Percentiles rank a stretch among this genome's conserved stretches.
These are phyloP conservation scores for Tillandsia fasciculata DNA, from an alignment of 176 grass and related monocot species.

Conservation along the genomic window DNA sequence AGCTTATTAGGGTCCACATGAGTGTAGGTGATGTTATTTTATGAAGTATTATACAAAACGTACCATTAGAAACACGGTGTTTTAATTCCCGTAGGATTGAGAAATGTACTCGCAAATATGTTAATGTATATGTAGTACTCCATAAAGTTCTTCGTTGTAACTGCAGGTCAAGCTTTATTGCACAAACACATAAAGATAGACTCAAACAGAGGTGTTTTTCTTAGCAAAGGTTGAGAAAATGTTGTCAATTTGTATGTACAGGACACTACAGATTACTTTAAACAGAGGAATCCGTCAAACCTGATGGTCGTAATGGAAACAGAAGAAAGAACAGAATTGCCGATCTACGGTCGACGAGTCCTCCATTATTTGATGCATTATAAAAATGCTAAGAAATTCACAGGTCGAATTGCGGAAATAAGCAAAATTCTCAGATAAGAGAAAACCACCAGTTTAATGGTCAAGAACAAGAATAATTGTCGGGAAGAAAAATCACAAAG, in stretches of 20 bases:
- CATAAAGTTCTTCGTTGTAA: too few relatives aligned
- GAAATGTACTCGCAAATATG: too few relatives aligned
- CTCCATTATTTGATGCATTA: conserved; percentile 53
- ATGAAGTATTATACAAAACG: too few relatives aligned
- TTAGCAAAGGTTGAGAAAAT: not conserved
- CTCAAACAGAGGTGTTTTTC: too few relatives aligned
- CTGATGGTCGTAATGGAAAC: conserved; percentile 28
- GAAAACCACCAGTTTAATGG: conserved; percentile 48
- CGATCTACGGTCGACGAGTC: not conserved
- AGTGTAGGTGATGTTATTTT: too few relatives aligned
- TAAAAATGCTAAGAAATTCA: conserved; percentile 27
- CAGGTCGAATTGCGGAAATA: conserved; percentile 22
- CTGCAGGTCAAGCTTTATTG: too few relatives aligned
- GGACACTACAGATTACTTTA: conserved; percentile 14
- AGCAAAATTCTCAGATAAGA: conserved; percentile 35
- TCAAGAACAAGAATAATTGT: conserved; percentile 20
- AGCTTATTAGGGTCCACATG: too few relatives aligned
- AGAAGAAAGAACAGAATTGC: conserved; percentile 23
- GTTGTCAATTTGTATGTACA: not conserved
- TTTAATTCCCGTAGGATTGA: too few relatives aligned
- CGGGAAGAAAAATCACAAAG: conserved; percentile 30
- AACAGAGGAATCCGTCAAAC: conserved; percentile 31
- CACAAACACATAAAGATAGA: too few relatives aligned
- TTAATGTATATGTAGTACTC: too few relatives aligned
- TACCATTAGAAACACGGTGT: too few relatives aligned